These are phyloP conservation scores for Phialophora verrucosa DNA, from an alignment of 2,329 filamentous ascomycete genomes.

Conservation along the genomic window DNA sequence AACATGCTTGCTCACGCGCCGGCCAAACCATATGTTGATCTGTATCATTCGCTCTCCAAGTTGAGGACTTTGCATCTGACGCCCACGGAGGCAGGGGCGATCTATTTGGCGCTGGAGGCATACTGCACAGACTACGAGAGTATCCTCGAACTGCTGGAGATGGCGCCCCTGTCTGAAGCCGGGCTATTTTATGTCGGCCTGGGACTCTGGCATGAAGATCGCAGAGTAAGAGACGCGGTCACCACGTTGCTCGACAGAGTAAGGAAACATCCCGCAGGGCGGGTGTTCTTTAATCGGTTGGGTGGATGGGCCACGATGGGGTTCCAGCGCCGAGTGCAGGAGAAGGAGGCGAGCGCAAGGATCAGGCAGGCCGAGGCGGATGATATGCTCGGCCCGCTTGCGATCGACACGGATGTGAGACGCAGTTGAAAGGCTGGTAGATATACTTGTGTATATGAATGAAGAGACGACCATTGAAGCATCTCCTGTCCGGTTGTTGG, in stretches of 20 bases:
- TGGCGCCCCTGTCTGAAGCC: constrained; percentile 82
- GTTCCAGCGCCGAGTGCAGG: constrained; percentile 77
- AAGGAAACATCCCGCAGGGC: constrained; percentile 82
- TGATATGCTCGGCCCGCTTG: constrained; percentile 21
- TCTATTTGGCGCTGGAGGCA: constrained; percentile 80
- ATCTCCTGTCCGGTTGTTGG: neutral
- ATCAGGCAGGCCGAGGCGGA: constrained; percentile 26
- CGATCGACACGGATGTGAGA: constrained; percentile 14
- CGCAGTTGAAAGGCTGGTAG: constrained; percentile 21
- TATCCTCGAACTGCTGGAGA: constrained; percentile 80
- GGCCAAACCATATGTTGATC: constrained; percentile 74
- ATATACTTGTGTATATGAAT: neutral
- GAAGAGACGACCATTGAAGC: neutral
- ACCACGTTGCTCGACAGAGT: constrained; percentile 83
- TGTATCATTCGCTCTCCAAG: constrained; percentile 91
- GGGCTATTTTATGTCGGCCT: constrained; percentile 90
- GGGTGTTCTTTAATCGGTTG: constrained; percentile 88
- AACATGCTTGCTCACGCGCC: constrained; percentile 59
- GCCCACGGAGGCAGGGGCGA: constrained; percentile 75
- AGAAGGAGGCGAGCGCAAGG: constrained; percentile 49
- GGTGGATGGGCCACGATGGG: constrained; percentile 88
- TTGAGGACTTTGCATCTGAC: constrained; percentile 80
- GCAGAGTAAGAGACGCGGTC: constrained; percentile 76
- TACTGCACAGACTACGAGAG: constrained; percentile 81
- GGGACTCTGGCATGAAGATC: constrained; percentile 87